phyloP scores from a whole-genome alignment of 495 filamentous ascomycete species.

The Talaromyces nanjingensis region DNA sequence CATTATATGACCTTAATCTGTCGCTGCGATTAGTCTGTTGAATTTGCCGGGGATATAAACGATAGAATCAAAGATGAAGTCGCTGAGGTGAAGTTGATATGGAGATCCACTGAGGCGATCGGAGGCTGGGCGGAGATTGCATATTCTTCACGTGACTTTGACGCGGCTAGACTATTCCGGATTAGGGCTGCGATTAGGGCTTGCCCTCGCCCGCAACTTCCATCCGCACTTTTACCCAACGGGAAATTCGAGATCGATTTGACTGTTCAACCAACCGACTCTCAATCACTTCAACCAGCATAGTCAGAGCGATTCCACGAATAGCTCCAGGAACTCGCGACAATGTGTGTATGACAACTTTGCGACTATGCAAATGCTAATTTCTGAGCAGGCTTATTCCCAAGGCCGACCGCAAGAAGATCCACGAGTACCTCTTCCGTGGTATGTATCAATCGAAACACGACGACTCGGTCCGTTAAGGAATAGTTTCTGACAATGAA shows the following conservation, averaged over 20 bases:
- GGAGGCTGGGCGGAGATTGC: neutral
- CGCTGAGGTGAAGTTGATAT: neutral
- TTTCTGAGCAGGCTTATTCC: constrained; percentile 76
- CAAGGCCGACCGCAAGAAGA: constrained; percentile 99
- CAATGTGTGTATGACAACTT: constrained; percentile 36
- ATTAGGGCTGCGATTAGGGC: constrained; percentile 25
- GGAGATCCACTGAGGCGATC: neutral
- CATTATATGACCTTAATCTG: constrained; percentile 18
- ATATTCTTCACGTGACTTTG: neutral
- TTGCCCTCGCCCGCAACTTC: constrained; percentile 25
- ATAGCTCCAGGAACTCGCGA: constrained; percentile 52
- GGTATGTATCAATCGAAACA: constrained; percentile 42
- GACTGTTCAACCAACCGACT: neutral
- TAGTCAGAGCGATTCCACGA: constrained; percentile 55
- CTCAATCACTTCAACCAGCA: constrained; percentile 18
- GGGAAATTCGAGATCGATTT: constrained; percentile 6
- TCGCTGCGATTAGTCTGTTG: neutral
- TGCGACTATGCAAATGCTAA: constrained; percentile 5
- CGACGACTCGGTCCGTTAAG: neutral
- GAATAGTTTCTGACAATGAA: neutral
- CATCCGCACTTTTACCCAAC: constrained; percentile 36
- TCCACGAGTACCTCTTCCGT: constrained; percentile 99
- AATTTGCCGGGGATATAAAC: neutral
- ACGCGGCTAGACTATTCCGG: neutral
- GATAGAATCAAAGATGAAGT: neutral